phyloP scores from a whole-genome alignment of 2,329 filamentous ascomycete species.

The Elsinoe necatrix region DNA sequence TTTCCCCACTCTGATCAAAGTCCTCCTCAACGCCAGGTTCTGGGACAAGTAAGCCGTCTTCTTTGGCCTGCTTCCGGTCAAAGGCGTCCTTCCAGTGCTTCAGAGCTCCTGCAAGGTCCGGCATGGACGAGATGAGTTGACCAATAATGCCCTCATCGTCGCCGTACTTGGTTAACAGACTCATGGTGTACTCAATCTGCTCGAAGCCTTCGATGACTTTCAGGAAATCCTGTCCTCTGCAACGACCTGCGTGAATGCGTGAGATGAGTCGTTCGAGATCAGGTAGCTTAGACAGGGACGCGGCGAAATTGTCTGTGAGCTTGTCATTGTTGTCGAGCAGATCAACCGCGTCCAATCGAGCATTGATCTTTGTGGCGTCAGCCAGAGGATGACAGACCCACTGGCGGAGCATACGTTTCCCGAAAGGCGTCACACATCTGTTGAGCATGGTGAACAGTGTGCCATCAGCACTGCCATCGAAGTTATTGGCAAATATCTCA shows the following conservation, averaged over 20 bases:
- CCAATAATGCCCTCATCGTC: slow-evolving; percentile 77
- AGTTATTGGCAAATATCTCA: slow-evolving; percentile 92
- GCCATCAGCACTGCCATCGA: slow-evolving; percentile 74
- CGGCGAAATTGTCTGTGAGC: slow-evolving; percentile 78
- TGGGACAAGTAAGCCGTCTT: slow-evolving; percentile 75
- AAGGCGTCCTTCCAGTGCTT: slow-evolving; percentile 88
- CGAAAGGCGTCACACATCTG: slow-evolving; percentile 90
- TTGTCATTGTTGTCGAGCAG: slow-evolving; percentile 75
- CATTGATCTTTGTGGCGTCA: slow-evolving; percentile 80
- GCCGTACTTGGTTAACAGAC: slow-evolving; percentile 63
- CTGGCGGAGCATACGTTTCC: slow-evolving; percentile 88
- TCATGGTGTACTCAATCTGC: slow-evolving; percentile 92
- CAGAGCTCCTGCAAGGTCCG: slow-evolving; percentile 65
- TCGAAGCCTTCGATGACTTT: slow-evolving; percentile 92
- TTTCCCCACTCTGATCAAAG: slow-evolving; percentile 75
- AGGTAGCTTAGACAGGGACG: slow-evolving; percentile 81
- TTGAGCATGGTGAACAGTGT: slow-evolving; percentile 88
- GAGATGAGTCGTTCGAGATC: slow-evolving; percentile 92
- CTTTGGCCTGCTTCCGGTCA: slow-evolving; percentile 68
- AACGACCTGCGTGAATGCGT: slow-evolving; percentile 84
- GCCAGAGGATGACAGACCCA: slow-evolving; percentile 96
- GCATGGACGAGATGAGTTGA: slow-evolving; percentile 76
- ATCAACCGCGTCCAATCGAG: slow-evolving; percentile 87
- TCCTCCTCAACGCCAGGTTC: slow-evolving; percentile 82
- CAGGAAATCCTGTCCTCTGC: slow-evolving; percentile 84